Evolutionary conservation across 352 stramenopile species (phyloP), one percentile per base, ranked within the genome.

Genomic region (Paralagenidium karlingii): DNA sequence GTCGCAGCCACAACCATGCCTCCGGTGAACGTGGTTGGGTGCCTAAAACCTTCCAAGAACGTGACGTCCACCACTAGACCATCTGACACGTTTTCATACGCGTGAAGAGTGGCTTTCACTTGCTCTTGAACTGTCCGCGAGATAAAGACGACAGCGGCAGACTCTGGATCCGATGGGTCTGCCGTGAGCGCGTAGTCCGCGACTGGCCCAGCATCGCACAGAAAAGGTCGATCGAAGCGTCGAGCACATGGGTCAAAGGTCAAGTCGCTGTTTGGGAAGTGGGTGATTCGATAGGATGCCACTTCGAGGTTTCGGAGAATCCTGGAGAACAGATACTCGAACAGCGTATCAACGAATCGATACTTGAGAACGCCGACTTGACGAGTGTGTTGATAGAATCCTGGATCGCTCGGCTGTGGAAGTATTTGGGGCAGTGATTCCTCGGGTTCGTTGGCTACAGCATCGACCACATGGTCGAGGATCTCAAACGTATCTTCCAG

Each of bases 281-380:
- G n/a, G n/a, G n/a, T n/a, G n/a, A n/a, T n/a, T n/a, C n/a, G n/a
- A n/a, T n/a, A n/a, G n/a, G n/a, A n/a, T n/a, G n/a, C n/a, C n/a
- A n/a, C n/a, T n/a, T 60, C 60, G 71, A 21, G 65, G 56, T 22
- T 54, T 68, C 46, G 71, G 61, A 45, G 69, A 73, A 32, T 76
- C 60, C 19, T 76, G 57, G 29, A 76, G 49, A 21, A 76, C 47
- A 28, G 71, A 62, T n/a, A 67, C 63, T 58, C 60, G 71, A 19
- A n/a, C n/a, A n/a, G n/a, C n/a, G n/a, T n/a, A n/a, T n/a, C n/a
- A n/a, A n/a, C n/a, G n/a, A n/a, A n/a, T n/a, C n/a, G n/a, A n/a
- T n/a, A n/a, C n/a, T n/a, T n/a, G n/a, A n/a, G n/a, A n/a, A n/a
- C n/a, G n/a, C n/a, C 63, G 63, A 34, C 57, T 54, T 43, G 68